These are phyloP conservation scores for Clavispora carvajalis DNA, from an alignment of 805 yeast genomes.

Conservation along the genomic window DNA sequence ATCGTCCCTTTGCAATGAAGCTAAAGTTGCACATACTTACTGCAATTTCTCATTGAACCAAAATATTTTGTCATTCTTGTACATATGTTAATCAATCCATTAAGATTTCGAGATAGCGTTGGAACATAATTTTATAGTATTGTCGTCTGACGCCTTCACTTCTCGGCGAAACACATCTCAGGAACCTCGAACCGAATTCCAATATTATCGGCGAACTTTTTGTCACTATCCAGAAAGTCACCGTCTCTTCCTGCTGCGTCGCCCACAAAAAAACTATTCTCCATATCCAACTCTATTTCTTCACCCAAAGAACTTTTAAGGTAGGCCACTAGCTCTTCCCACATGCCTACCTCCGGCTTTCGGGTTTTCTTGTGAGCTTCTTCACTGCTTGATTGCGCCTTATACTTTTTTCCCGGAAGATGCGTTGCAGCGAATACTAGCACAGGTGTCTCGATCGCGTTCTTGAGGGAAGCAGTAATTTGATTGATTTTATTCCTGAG, in stretches of 20 bases:
- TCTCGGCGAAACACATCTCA: conserved; percentile 51
- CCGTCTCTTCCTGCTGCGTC: conserved; percentile 87
- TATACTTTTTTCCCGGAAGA: conserved; percentile 31
- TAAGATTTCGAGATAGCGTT: too few species aligned
- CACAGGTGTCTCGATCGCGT: conserved; percentile 19
- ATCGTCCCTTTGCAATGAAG: too few species aligned
- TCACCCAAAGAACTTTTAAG: conserved; percentile 18
- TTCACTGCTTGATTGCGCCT: conserved; percentile 18
- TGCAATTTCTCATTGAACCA: too few species aligned
- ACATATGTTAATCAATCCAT: not conserved
- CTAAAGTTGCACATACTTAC: too few species aligned
- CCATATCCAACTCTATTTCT: conserved; percentile 30
- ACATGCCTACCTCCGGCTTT: conserved; percentile 81
- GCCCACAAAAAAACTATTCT: conserved; percentile 68
- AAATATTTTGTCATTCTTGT: not conserved
- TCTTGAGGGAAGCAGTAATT: conserved; percentile 28
- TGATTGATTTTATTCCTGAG: conserved; percentile 39
- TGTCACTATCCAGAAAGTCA: conserved; percentile 82
- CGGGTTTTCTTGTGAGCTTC: conserved; percentile 42
- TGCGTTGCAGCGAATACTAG: conserved; percentile 63
- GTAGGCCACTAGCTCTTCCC: conserved; percentile 46
- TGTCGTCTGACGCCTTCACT: not conserved
- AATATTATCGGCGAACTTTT: conserved; percentile 53
- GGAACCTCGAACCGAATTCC: conserved; percentile 61
- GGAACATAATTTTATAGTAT: too few species aligned